Base-by-base conservation (phyloP, 345 rosid genomes). In the Corchorus capsularis region DNA sequence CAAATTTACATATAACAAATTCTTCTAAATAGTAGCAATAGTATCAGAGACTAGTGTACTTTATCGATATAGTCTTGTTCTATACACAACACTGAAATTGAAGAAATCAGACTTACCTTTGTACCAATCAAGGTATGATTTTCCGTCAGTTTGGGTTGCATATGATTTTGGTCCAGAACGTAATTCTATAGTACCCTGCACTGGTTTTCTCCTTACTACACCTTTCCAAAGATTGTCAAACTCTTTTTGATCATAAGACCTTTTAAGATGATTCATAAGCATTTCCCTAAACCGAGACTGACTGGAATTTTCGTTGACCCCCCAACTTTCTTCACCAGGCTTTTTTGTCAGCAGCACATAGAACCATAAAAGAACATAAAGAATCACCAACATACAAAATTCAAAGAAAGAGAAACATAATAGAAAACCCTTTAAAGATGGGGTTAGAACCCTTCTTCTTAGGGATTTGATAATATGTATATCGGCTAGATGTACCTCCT, bases 61-160 rank as follows among this genome's bases (percentile, higher is more conserved):
- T 22, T 2, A 43, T 45, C 14, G 32, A 49, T 17, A 47, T 46
- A 47, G 27, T 27, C 1, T 22, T 19, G 14, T 47, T 47, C 46
- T 61, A 32, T 13, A 16, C 47, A 7, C 41, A 8, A 54, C 20
- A 46, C 10, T 12, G 32, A 12, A 69, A 15, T 69, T 69, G 43
- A 56, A 32, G 72, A 69, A 76, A 70, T 19, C 22, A 10, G 9
- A 37, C 79, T 75, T 82, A 88, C 97, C 93, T 12, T 55, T 16
- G 73, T 83, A 73, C 14, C 22, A 70, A 4, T 94, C 91, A 63
- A 91, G 83, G 80, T 81, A 91, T 43, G 98, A 92, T 75, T 49
- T 77, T 39, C 81, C 78, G 15, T 39, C 0, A 78, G 37, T 46
- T 11, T 72, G n/a, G 20, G 63, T 41, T 3, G 59, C 2, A 83